Evolutionary conservation across 495 filamentous ascomycete genomes (phyloP).

Genomic region (Hypoxylon rickii): DNA sequence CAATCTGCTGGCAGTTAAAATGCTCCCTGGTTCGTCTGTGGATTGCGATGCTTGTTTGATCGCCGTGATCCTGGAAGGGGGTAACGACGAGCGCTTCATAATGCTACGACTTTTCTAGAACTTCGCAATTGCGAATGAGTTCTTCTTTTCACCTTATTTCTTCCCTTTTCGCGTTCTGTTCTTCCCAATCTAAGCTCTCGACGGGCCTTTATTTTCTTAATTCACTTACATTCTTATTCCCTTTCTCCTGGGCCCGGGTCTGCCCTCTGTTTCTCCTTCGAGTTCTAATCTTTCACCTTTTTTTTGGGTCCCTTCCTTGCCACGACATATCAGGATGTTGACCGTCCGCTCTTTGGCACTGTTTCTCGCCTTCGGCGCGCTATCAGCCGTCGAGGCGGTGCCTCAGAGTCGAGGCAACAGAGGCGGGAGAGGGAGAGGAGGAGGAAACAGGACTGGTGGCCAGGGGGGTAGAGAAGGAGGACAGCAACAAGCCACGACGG

Average conservation of each 20-base stretch:
- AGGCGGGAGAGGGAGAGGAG: neutral
- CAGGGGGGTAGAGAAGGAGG: neutral
- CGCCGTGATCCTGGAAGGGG: constrained; percentile 18
- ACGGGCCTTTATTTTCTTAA: constrained; percentile 24
- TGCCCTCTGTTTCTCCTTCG: neutral
- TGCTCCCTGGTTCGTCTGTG: too few relatives aligned
- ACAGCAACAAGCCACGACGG: constrained; percentile 33
- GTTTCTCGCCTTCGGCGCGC: constrained; percentile 25
- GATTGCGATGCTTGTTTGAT: constrained; percentile 26
- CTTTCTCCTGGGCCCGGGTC: constrained; percentile 12
- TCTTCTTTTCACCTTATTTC: constrained; percentile 4
- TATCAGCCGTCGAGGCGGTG: constrained; percentile 34
- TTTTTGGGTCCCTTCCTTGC: too few relatives aligned
- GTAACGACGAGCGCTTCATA: constrained; percentile 1
- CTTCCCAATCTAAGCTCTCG: constrained; percentile 27
- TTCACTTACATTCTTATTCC: neutral
- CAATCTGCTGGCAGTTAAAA: constrained; percentile 6
- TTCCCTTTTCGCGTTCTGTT: constrained; percentile 1
- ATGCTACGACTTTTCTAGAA: neutral
- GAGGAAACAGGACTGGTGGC: constrained; percentile 1
- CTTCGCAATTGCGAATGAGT: too few relatives aligned
- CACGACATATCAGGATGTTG: constrained; percentile 42
- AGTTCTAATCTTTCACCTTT: constrained; percentile 4
- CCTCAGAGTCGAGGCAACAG: constrained; percentile 32
- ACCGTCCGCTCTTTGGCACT: constrained; percentile 34